A percentile compares a stretch with the other conserved stretches of the same genome.
Evolutionary conservation across 75 land plant genomes (phyloP).

Genomic region (Isoetes taiwanensis): DNA sequence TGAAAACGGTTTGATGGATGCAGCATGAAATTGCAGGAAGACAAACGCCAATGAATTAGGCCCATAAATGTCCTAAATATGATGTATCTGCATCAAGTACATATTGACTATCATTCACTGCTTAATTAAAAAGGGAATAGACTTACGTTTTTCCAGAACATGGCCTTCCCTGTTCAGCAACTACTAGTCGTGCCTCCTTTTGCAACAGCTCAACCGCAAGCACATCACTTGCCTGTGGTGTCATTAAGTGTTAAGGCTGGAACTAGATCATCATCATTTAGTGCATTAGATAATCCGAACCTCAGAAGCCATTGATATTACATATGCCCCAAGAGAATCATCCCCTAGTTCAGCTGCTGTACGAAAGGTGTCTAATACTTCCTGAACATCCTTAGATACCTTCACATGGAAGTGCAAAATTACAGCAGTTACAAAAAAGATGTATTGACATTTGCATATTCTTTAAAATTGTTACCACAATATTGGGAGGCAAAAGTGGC

Average conservation of each 20-base stretch:
- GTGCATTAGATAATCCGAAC: slow-evolving; percentile 11
- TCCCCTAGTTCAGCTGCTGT: slow-evolving; percentile 30
- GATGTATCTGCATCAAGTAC: background rate
- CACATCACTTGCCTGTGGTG: slow-evolving; percentile 86
- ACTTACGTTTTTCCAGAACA: slow-evolving; percentile 75
- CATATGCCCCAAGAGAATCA: slow-evolving; percentile 3
- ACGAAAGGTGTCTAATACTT: slow-evolving; percentile 9
- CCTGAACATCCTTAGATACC: background rate
- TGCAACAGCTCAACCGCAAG: slow-evolving; percentile 88
- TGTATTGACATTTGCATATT: no score
- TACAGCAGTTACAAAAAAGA: no score
- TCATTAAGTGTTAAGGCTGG: no score
- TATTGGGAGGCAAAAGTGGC: slow-evolving; percentile 71
- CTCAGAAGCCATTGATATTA: slow-evolving; percentile 30
- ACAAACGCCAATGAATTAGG: background rate
- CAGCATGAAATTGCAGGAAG: background rate
- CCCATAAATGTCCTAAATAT: background rate
- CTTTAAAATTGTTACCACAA: no score
- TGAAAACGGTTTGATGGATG: background rate
- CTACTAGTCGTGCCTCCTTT: slow-evolving; percentile 80
- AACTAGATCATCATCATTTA: no score
- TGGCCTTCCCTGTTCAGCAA: slow-evolving; percentile 72
- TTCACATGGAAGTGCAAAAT: background rate
- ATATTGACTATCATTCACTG: background rate
- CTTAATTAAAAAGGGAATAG: background rate